Base-by-base conservation (phyloP, 1,139 yeast genomes). In the Diutina rugosa region DNA sequence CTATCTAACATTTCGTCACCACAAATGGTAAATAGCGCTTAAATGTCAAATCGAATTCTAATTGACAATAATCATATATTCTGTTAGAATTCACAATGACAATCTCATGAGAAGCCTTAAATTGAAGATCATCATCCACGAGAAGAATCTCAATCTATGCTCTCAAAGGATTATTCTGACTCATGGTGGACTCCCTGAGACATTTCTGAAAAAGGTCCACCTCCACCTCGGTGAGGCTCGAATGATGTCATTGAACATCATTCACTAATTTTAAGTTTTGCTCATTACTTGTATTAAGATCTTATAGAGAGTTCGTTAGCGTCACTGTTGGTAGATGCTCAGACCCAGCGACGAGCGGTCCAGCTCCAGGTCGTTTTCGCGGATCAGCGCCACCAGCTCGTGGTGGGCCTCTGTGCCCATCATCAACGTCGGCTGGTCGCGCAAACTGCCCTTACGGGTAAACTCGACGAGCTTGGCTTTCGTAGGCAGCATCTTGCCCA, bases 391-490 rank as follows among this genome's bases (percentile, higher is more conserved):
- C 53, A 49, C 45, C 53, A 49, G 53, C 28, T 49, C 53, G 21
- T n/a, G 12, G 32, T 48, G 51, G 9, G 16, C n/a, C n/a, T 29
- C 21, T 7, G 16, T 18, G 21, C 16, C 30, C 21, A 47, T 30
- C 29, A 47, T 28, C 41, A 35, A 10, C 30, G 35, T 29, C 44
- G 32, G 53, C 16, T 49, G 44, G 9, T 49, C 53, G 21, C 44
- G 32, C 62, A 72, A 68, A 63, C 80, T 72, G 38, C 78, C 78
- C 61, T 74, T 74, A 62, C 81, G 68, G 8, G 82, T 78, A 61
- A 80, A 80, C 57, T 80, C 80, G 55, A 80, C 82, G 59, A 80
- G 67, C 62, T 80, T 78, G 12, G 82, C 82, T 55, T 69, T 49
- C n/a, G 32, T 10, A 6, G 53, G 53, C 44, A 29, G 38, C 16